Percentiles rank a stretch among this genome's conserved stretches.
Evolutionary conservation across 768 basidiomycete species (phyloP).

Genomic region (Tricholoma flavovirens): DNA sequence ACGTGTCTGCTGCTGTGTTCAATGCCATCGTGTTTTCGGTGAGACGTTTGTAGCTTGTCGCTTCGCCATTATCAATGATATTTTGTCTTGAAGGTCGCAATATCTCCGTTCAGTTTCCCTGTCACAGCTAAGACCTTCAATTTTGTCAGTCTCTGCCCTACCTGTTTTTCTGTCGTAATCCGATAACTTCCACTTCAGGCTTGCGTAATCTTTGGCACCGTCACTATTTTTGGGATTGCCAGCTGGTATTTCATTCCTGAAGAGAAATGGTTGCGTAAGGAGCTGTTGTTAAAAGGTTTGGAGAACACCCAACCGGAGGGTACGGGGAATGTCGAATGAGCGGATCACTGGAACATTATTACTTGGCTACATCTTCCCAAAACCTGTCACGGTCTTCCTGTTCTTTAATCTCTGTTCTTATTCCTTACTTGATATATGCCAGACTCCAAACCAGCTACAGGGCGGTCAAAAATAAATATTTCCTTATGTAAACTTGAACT

Average conservation of each 20-base stretch:
- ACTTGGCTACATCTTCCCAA: too few relatives aligned
- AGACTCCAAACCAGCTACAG: too few relatives aligned
- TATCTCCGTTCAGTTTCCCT: slow-evolving; percentile 87
- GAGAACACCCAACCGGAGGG: slow-evolving; percentile 11
- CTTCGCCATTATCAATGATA: slow-evolving; percentile 9
- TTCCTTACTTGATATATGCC: too few relatives aligned
- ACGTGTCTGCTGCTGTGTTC: slow-evolving; percentile 61
- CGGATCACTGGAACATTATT: not conserved
- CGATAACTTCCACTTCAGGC: slow-evolving; percentile 38
- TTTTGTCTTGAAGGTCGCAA: slow-evolving; percentile 48
- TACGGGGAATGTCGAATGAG: not conserved
- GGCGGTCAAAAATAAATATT: too few relatives aligned
- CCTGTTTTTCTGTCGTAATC: not conserved
- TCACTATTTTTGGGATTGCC: slow-evolving; percentile 71
- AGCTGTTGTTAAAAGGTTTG: slow-evolving; percentile 52
- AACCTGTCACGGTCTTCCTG: too few relatives aligned
- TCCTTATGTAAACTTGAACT: too few relatives aligned
- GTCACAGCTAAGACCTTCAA: slow-evolving; percentile 75
- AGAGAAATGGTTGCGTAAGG: slow-evolving; percentile 72
- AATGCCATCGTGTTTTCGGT: slow-evolving; percentile 73
- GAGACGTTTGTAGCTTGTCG: slow-evolving; percentile 21
- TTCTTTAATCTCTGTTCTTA: too few relatives aligned
- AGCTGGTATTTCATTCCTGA: slow-evolving; percentile 78
- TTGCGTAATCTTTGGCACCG: slow-evolving; percentile 69
- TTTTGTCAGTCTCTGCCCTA: slow-evolving; percentile 51